Percentiles rank a stretch among this genome's conserved stretches.
Evolutionary conservation across 352 stramenopile genomes (phyloP).

Genomic region (Phytopythium delawarense): DNA sequence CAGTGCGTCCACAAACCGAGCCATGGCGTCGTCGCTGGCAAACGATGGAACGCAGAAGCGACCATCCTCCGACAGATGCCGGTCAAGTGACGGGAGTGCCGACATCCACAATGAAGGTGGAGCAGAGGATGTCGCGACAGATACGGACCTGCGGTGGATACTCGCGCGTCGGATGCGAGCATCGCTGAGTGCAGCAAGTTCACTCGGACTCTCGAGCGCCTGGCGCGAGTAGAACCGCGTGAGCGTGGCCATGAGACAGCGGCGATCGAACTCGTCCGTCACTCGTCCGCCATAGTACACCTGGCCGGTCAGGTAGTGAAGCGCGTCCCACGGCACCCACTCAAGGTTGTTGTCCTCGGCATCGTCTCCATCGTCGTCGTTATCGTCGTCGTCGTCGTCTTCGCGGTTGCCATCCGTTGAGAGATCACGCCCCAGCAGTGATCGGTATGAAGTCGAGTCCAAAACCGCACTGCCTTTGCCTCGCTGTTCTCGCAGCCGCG

Average conservation of each 20-base stretch:
- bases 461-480: background rate
- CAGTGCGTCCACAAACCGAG: slow-evolving; percentile 41
- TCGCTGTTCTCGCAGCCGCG: background rate
- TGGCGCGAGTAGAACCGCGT: slow-evolving; percentile 50
- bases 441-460: slow-evolving; percentile 1
- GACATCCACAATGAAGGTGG: slow-evolving; percentile 3
- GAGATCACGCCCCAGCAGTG: background rate
- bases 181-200: background rate
- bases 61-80: slow-evolving; percentile 19
- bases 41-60: slow-evolving; percentile 49
- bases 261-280: slow-evolving; percentile 78
- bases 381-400: slow-evolving; percentile 4
- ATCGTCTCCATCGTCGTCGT: background rate
- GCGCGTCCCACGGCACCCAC: slow-evolving; percentile 65
- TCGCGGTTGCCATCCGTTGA: background rate
- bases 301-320: slow-evolving; percentile 74
- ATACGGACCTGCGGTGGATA: background rate
- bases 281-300: slow-evolving; percentile 82
- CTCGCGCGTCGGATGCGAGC: background rate
- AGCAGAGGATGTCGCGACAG: background rate
- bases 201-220: background rate
- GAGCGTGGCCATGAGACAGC: slow-evolving; percentile 64
- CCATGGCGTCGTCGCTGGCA: slow-evolving; percentile 29
- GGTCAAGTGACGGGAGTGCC: background rate
- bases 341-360: background rate